Evolutionary conservation across 2,329 filamentous ascomycete species (phyloP), one percentile per base, ranked within the genome.

Genomic region (Aschersonia sp.): DNA sequence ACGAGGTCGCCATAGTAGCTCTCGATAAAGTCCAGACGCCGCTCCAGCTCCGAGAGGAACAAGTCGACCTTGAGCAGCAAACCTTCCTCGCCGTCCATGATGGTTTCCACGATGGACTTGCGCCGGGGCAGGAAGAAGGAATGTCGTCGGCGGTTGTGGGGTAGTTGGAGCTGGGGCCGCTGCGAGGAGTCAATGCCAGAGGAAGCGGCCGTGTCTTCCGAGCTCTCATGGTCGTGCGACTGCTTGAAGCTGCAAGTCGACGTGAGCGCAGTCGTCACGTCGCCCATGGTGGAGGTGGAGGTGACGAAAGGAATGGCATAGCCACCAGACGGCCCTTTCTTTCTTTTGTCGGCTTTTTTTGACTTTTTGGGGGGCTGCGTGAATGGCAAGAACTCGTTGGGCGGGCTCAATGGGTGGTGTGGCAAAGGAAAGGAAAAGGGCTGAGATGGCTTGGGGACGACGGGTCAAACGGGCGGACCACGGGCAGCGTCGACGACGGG

Each of bases 21-120:
- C 65, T 98, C 92, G 44, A 97, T 76, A 63, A 87, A 85, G 58
- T 94, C 88, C 44, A 98, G 72, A 47, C 90, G 80, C 54, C 84
- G 77, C 65, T 94, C 89, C 42, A 98, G 74, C 61, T 97, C 88
- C 40, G 82, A 76, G 48, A 98, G 73, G 63, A 94, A 92, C 46
- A 84, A 68, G 59, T 92, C 87, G 46, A 92, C 77, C 68, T 75
- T 80, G 47, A 82, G 67, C 47, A 82, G 58, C 33, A 83, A 61
- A 29, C 71, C 68, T 55, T 83, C 79, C 53, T 83, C 79, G 39
- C 74, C 71, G 42, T 83, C 79, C 67, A 81, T 75, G 52, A 78
- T 71, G 47, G 74, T 70, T 55, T 73, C 71, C 39, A 79, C 72
- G n/a, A 79, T 66, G 9, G 76, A 80, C 54, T 73, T 77, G 54